Percentiles rank a stretch among this genome's conserved stretches.
Evolutionary conservation across 176 grass and related monocot species (phyloP).

Genomic region (Puya raimondii): DNA sequence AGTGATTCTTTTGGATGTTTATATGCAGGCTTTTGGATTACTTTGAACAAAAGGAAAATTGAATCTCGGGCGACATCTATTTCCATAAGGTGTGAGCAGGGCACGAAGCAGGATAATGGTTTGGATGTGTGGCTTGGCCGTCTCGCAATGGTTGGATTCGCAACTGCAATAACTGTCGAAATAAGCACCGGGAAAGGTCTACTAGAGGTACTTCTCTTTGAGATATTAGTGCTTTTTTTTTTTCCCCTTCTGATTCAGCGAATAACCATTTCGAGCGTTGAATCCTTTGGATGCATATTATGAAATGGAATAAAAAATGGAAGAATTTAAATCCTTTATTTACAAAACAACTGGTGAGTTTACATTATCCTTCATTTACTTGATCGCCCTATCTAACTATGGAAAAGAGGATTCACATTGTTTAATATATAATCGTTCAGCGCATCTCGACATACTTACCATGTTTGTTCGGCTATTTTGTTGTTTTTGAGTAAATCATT

Average conservation of each 20-base stretch:
- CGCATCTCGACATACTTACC: too few relatives aligned
- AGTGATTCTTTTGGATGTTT: background rate
- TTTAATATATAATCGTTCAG: too few relatives aligned
- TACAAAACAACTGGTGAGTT: background rate
- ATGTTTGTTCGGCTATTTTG: too few relatives aligned
- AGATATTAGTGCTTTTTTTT: background rate
- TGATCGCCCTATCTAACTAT: too few relatives aligned
- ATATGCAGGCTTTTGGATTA: conserved; percentile 25
- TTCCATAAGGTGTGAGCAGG: conserved; percentile 60
- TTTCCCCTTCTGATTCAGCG: background rate
- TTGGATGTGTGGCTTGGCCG: conserved; percentile 66
- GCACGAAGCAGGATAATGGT: conserved; percentile 29
- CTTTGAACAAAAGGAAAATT: conserved; percentile 27
- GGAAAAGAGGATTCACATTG: too few relatives aligned
- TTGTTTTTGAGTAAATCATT: too few relatives aligned
- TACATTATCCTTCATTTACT: background rate
- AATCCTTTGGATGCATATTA: background rate
- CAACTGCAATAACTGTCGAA: conserved; percentile 64
- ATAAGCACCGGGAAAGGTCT: conserved; percentile 69
- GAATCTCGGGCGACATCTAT: conserved; percentile 12
- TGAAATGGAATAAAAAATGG: background rate
- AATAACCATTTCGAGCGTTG: background rate
- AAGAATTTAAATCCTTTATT: background rate
- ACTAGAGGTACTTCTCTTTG: conserved; percentile 41
- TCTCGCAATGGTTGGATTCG: conserved; percentile 73